A percentile compares a stretch with the other conserved stretches of the same genome.
phyloP scores from a whole-genome alignment of 108 stramenopile genomes.

The Cylindrotheca closterium region DNA sequence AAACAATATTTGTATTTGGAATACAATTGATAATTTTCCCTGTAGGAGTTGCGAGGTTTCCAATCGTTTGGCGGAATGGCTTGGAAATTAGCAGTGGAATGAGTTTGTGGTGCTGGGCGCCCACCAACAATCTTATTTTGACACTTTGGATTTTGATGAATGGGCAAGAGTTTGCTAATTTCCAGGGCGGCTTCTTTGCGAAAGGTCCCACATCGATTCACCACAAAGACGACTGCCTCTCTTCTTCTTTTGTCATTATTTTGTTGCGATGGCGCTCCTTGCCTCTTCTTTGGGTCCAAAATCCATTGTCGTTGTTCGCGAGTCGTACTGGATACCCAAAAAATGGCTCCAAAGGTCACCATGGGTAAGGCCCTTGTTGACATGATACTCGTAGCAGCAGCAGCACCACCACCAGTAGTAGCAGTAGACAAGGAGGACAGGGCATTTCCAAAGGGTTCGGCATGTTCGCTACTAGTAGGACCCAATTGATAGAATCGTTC shows the following conservation, averaged over 20 bases:
- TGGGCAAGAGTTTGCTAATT: not conserved
- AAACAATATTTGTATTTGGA: slow-evolving; percentile 30
- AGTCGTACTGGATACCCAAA: not conserved
- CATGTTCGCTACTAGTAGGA: too few relatives aligned
- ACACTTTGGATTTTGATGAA: slow-evolving; percentile 3
- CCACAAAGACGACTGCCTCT: slow-evolving; percentile 11
- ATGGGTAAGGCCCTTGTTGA: not conserved
- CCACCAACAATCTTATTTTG: not conserved
- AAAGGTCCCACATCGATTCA: slow-evolving; percentile 3
- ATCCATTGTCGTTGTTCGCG: not conserved
- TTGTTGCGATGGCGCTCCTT: not conserved
- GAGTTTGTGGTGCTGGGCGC: not conserved
- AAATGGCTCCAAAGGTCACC: slow-evolving; percentile 12
- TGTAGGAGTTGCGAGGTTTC: not conserved
- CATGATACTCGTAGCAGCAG: not conserved
- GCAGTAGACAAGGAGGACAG: not conserved
- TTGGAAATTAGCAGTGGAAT: not conserved
- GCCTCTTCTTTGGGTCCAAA: not conserved
- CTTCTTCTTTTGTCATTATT: not conserved
- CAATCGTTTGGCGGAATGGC: not conserved
- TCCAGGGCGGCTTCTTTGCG: slow-evolving; percentile 12
- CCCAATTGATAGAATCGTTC: slow-evolving; percentile 8
- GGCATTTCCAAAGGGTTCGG: not conserved
- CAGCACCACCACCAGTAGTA: not conserved
- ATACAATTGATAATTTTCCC: slow-evolving; percentile 17